Base-by-base conservation (phyloP, 2,329 filamentous ascomycete genomes). In the Pseudogymnoascus sp. region DNA sequence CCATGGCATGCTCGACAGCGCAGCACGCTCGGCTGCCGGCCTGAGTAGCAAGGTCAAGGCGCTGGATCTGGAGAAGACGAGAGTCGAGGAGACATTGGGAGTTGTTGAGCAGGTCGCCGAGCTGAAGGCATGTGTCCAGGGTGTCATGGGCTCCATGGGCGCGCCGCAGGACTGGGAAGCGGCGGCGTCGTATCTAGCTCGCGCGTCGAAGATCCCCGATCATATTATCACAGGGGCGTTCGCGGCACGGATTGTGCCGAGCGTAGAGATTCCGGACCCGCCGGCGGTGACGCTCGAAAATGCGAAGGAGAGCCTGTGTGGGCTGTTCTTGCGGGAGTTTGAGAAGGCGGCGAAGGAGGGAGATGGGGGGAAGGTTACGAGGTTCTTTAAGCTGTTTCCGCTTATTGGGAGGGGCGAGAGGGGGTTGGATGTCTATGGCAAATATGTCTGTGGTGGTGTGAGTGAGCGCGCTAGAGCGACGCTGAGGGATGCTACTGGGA, bases 111-210 rank as follows among this genome's bases (percentile, higher is more conserved):
- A 97, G 78, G 93, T 99, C 13, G 90, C 91, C 4, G 95, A 99
- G 80, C 87, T 99, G 68, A 97, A 97, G 78, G 90, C 95, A 8
- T 99, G 95, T 74, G 91, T 97, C 36, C 86, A 97, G 65, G 95
- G 95, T 47, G 93, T 97, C 10, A 87, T 93, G 26, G 95, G 93
- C 17, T 96, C 90, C 65, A 99, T 99, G 95, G 95, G 93, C 35
- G 93, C 93, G 4, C 91, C 95, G 44, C 95, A 99, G 76, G 95
- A 99, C 78, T 99, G 95, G 95, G 95, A 99, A 76, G 95, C 91
- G 2, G 95, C 95, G 3, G 95, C 95, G 1, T 89, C 84, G 57
- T 97, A 97, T 75, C 83, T 99, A 64, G 86, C 89, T 67, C 85
- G 93, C 50, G 93, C 95, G 6, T 87, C 87, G 65, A 87, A 89